Evolutionary conservation across 345 rosid species (phyloP), one percentile per base, ranked within the genome.

Genomic region (Gossypium mustelinum): DNA sequence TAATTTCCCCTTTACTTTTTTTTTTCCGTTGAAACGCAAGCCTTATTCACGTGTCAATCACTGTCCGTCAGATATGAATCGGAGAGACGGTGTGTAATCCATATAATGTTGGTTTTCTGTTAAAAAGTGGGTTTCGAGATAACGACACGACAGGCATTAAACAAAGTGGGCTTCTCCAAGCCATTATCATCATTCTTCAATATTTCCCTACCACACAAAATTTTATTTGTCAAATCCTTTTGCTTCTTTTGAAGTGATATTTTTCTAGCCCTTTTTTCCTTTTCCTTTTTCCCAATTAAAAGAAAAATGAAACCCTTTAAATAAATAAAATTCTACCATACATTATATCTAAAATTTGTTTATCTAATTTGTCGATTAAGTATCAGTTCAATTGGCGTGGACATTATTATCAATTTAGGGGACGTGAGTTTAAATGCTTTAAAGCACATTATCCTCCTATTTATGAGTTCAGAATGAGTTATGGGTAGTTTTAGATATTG

Each of bases 371-470:
- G 6, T 0, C 1, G 39, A 34, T 4, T 29, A 1, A 29, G 5
- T 29, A 0, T 29, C 1, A 5, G 1, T 34, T 34, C 0, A 34
- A 34, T 34, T 5, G 0, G 1, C 1, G 4, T 34, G 0, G 0
- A 1, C 0, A 34, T 34, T 34, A 34, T 34, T 34, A 34, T 0
- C 0, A 34, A 5, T 34, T 0, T 1, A 0, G 0, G 0, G 6
- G 7, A 34, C 0, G 1, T 5, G 1, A 5, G 0, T 34, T 34
- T 4, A 0, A 34, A 0, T 34, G 1, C 1, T 2, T 5, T 34
- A 0, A 34, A 5, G 0, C 0, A 1, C 0, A 34, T 34, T 34
- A 34, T 34, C 1, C 0, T 34, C 0, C 0, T 34, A 34, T 34
- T 34, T 34, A 34, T 34, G 7, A 0, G 0, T 34, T 5, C 0